These are phyloP conservation scores for Chytriomyces sp. DNA, from an alignment of 192 early-diverging fungal species.

Conservation along the genomic window DNA sequence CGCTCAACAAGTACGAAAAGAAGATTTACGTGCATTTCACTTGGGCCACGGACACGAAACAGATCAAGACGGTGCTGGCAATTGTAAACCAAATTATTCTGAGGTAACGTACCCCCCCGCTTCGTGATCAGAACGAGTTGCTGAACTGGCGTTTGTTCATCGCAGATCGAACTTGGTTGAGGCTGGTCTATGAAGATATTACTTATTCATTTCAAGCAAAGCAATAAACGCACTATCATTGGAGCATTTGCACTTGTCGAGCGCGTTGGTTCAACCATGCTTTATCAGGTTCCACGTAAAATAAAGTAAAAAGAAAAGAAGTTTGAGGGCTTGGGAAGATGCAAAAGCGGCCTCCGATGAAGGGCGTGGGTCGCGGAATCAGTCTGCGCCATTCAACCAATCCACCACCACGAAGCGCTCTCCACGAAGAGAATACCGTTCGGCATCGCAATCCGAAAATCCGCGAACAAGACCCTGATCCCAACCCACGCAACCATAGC, in stretches of 20 bases:
- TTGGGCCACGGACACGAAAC: slow-evolving; percentile 66
- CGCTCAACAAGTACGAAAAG: slow-evolving; percentile 49
- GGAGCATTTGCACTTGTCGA: too few species aligned
- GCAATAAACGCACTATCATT: too few species aligned
- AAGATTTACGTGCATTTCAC: slow-evolving; percentile 67
- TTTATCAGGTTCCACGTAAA: too few species aligned
- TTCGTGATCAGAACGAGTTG: background rate
- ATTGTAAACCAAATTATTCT: slow-evolving; percentile 61
- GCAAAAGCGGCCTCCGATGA: too few species aligned
- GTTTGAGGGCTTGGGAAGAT: too few species aligned
- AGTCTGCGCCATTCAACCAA: too few species aligned
- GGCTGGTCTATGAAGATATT: slow-evolving; percentile 15
- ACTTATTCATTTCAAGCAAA: background rate
- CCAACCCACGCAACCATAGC: too few species aligned
- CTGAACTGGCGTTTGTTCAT: background rate
- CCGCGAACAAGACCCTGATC: too few species aligned
- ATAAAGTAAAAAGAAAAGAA: background rate
- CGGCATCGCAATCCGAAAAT: too few species aligned
- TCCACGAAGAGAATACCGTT: too few species aligned
- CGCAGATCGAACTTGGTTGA: slow-evolving; percentile 10
- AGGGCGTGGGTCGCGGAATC: too few species aligned
- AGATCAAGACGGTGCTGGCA: slow-evolving; percentile 60
- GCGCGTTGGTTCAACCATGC: background rate
- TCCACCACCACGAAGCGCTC: too few species aligned
- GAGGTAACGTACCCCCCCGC: background rate